Base-by-base conservation (phyloP, 2,329 filamentous ascomycete genomes). In the Lasiodiplodia sp. region DNA sequence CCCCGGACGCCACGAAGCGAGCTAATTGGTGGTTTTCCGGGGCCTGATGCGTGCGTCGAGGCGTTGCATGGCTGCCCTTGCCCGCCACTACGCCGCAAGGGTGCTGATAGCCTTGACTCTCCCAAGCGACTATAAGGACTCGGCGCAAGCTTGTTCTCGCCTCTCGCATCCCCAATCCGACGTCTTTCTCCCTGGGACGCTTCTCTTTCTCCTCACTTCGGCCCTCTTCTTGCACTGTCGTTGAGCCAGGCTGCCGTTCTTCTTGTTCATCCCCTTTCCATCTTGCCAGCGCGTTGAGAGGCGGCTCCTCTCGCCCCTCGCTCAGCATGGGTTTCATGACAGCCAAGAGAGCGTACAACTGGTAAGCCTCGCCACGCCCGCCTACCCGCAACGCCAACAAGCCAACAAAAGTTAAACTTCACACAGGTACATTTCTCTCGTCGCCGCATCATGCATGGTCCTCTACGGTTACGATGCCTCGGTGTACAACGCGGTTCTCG, bases 381-480 rank as follows among this genome's bases (percentile, higher is more conserved):
- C 23, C 47, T 25, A 34, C 49, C 52, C 37, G 55, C 23, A 14
- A 62, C 31, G 18, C 44, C 44, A 34, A 16, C 40, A 31, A 16
- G 28, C 21, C 37, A 40, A 23, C 34, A 38, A n/a, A 31, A 11
- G 68, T 73, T 57, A 74, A 69, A 23, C 16, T 31, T 28, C 63
- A 28, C 11, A 53, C 66, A 87, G 88, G 88, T 91, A 90, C 81
- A 88, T 91, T 72, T 90, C 88, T 69, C 82, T 91, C 63, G 87
- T 92, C 72, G 90, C 90, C 68, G 90, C 90, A 74, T 88, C 89
- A 77, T 92, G 89, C 78, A 92, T 92, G 90, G 89, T 92, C 25
- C 83, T 92, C 55, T 92, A 92, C 76, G 90, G 90, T 68, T 92
- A 92, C 76, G 90, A 92, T 84, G 89, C 90, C 1, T 91, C 89